Percentiles rank a stretch among this genome's conserved stretches.
phyloP scores from a whole-genome alignment of 192 early-diverging fungal genomes.

The Mortierella claussenii region DNA sequence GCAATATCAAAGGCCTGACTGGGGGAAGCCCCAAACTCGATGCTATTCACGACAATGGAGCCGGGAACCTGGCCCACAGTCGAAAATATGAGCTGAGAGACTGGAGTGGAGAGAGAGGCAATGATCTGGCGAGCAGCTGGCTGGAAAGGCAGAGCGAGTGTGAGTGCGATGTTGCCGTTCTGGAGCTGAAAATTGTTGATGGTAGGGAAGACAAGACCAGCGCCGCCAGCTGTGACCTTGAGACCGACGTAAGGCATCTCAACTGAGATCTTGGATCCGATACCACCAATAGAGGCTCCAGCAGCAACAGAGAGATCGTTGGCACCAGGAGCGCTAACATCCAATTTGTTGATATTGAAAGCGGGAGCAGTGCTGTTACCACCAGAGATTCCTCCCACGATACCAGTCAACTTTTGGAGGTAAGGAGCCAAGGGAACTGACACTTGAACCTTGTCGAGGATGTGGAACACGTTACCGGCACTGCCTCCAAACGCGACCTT shows the following conservation, averaged over 20 bases:
- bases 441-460: constrained; percentile 32
- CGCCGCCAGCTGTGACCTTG: constrained; percentile 19
- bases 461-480: constrained; percentile 28
- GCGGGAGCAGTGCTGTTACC: constrained; percentile 15
- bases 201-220: constrained; percentile 19
- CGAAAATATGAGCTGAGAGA: constrained; percentile 33
- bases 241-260: constrained; percentile 40
- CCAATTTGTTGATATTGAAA: constrained; percentile 33
- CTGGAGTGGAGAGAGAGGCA: constrained; percentile 16
- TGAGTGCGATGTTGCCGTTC: constrained; percentile 39
- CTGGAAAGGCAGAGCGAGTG: constrained; percentile 33
- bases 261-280: constrained; percentile 45
- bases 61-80: constrained; percentile 26
- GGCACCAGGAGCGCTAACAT: constrained; percentile 35
- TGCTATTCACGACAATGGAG: constrained; percentile 23
- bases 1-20: constrained; percentile 40
- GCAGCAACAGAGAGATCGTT: constrained; percentile 29
- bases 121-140: constrained; percentile 22
- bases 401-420: constrained; percentile 31
- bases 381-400: constrained; percentile 11
- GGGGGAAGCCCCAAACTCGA: constrained; percentile 35
- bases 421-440: constrained; percentile 43
- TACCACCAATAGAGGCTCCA: constrained; percentile 40
- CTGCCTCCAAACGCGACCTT: constrained; percentile 46
- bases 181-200: constrained; percentile 43